Evolutionary conservation across 1,284 basidiomycete genomes (phyloP).

Genomic region (Mycosarcoma mackinlayi): DNA sequence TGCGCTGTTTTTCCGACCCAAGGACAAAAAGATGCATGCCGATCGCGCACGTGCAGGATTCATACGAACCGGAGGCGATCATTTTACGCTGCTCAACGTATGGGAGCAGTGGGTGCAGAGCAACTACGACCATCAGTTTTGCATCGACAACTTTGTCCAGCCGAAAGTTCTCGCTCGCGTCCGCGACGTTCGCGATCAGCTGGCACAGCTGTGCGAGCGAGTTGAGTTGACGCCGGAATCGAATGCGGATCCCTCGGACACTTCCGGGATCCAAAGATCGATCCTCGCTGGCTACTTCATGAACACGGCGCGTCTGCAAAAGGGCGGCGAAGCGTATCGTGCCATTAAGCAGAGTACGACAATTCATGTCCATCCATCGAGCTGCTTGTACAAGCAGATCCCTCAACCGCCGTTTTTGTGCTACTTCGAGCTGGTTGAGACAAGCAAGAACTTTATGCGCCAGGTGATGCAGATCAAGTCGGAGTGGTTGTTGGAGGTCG

Average conservation of each 20-base stretch:
- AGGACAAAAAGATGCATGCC: constrained; percentile 76
- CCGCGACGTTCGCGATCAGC: constrained; percentile 92
- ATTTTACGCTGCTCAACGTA: constrained; percentile 95
- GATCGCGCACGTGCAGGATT: constrained; percentile 96
- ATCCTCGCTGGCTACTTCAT: constrained; percentile 96
- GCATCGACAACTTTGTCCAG: constrained; percentile 86
- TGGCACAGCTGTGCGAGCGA: constrained; percentile 92
- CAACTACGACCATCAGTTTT: constrained; percentile 77
- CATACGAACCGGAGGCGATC: constrained; percentile 92
- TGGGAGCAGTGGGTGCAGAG: constrained; percentile 99
- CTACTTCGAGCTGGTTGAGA: constrained; percentile 87
- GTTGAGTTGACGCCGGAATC: constrained; percentile 90
- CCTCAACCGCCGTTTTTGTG: constrained; percentile 87
- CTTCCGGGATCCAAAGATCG: constrained; percentile 91
- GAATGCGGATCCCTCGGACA: constrained; percentile 89
- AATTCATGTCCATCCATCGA: constrained; percentile 95
- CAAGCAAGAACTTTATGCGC: constrained; percentile 74
- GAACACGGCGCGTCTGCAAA: constrained; percentile 74
- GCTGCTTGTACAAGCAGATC: constrained; percentile 91
- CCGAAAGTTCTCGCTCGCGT: constrained; percentile 94
- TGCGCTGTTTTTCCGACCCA: constrained; percentile 94
- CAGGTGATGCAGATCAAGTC: constrained; percentile 99
- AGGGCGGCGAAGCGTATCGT: constrained; percentile 74
- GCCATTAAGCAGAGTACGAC: constrained; percentile 89
- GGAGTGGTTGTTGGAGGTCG: constrained; percentile 85